Evolutionary conservation across 2,329 filamentous ascomycete genomes (phyloP), one percentile per base, ranked within the genome.

Genomic region (Ophiostoma himal-ulmi): DNA sequence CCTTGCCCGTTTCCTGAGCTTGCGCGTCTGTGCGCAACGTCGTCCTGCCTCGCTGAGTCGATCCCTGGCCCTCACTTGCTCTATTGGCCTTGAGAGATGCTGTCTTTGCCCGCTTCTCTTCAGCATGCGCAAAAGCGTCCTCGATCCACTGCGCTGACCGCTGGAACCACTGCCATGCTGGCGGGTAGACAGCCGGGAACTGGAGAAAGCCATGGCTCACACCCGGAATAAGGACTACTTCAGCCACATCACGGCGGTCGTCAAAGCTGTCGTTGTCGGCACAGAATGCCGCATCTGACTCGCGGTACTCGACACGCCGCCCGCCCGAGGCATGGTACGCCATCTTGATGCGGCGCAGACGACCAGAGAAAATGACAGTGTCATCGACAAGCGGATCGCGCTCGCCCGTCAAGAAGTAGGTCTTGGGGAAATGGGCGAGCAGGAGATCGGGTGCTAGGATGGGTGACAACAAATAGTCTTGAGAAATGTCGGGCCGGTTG

Each of bases 331-430:
- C 79, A 67, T 82, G 78, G 70, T 80, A 81, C 0, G 84, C 84
- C 26, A 87, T 85, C 76, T 89, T 96, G 1, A 93, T 92, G 72
- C 94, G 88, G 7, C 93, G 85, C n/a, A 99, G 80, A 0, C 94
- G 84, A 0, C 94, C 95, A 0, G 95, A 94, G 76, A 99, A 97
- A 73, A 99, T 94, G 67, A 97, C 93, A 0, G 95, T 99, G 78
- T 99, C 95, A 77, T 99, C 95, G 0, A 98, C 95, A 0, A 99
- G 82, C 0, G 95, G 95, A 77, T 99, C 95, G 39, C 94, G 90
- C 81, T 99, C 95, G 68, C 95, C 95, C 0, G 95, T 98, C 69
- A 98, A 82, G 76, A 99, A 93, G 78, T 94, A 97, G 0, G 91
- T 95, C 78, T 96, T 97, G 1, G 95, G 95, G 75, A 99, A 98